Base-by-base conservation (phyloP, 352 stramenopile species). In the Stramenopiles sp. region DNA sequence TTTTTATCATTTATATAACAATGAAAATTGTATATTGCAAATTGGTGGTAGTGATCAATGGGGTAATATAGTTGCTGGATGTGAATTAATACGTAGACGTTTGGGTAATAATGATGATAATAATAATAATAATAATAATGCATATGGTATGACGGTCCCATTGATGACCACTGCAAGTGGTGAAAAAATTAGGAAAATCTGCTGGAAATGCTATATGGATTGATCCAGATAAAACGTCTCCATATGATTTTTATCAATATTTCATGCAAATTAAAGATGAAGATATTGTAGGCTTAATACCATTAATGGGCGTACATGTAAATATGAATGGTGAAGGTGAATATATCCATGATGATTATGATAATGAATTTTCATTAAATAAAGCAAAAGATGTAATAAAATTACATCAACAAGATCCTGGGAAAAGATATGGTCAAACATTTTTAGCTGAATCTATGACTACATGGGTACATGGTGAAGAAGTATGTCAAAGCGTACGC, bases 111-210 rank as follows among this genome's bases (percentile, higher is more conserved):
- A 0, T 32, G 82, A 78, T 30, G 85, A 73, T 63, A 91, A 82
- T 88, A 93, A 65, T 87, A 97, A 7, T 97, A 95, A n/a, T n/a
- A n/a, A n/a, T n/a, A n/a, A n/a, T n/a, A n/a, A n/a, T n/a, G n/a
- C n/a, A n/a, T n/a, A n/a, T 83, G 96, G 93, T 0, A 84, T 97
- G 74, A 99, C 96, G 30, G 89, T 97, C 78, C 90, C 94, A 23
- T 86, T 99, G 63, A 91, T 99, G 43, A 99, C 95, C 65, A 99
- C 93, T 4, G 89, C 88, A 1, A 69, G 90, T 94, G 69, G 96
- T 96, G 78, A 95, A 97, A 81, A 99, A 99, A 85, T 98, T 99
- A 86, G 96, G 96, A 79, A 99, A 99, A 86, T 98, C 94, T 13
- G 96, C 95, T 0, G 91, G 91, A 43, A 98, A 98, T 76, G 95